phyloP scores from a whole-genome alignment of 1,284 basidiomycete genomes.

The Entoloma clypeatum region DNA sequence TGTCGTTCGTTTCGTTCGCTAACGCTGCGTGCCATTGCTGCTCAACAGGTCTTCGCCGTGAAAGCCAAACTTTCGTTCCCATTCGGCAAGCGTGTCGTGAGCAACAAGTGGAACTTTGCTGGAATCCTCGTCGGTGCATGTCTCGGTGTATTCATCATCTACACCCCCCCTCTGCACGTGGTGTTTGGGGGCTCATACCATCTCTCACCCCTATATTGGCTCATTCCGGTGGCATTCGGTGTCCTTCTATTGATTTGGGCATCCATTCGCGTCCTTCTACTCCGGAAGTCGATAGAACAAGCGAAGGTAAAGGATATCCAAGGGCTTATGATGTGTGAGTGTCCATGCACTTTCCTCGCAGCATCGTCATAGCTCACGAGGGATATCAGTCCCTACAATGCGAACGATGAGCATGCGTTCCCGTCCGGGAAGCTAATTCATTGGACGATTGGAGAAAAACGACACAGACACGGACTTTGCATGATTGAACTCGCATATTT shows the following conservation, averaged over 20 bases:
- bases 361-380: background rate
- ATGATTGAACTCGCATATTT: no score
- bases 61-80: conserved; percentile 63
- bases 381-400: conserved; percentile 69
- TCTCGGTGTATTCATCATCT: conserved; percentile 64
- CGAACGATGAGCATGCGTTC: conserved; percentile 64
- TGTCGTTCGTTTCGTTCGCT: background rate
- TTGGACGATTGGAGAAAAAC: no score
- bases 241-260: conserved; percentile 57
- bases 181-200: conserved; percentile 61
- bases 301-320: conserved; percentile 60
- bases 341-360: background rate
- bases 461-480: no score
- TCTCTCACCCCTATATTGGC: conserved; percentile 63
- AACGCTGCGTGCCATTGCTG: background rate
- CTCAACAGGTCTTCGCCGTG: conserved; percentile 56
- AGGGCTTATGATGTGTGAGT: conserved; percentile 66
- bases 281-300: conserved; percentile 52
- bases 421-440: conserved; percentile 11
- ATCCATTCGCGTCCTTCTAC: conserved; percentile 51
- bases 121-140: conserved; percentile 62
- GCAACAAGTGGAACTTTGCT: conserved; percentile 62
- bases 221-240: conserved; percentile 61
- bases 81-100: conserved; percentile 53
- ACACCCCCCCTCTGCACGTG: conserved; percentile 63